phyloP scores from a whole-genome alignment of 345 rosid species.

The Corchorus capsularis region DNA sequence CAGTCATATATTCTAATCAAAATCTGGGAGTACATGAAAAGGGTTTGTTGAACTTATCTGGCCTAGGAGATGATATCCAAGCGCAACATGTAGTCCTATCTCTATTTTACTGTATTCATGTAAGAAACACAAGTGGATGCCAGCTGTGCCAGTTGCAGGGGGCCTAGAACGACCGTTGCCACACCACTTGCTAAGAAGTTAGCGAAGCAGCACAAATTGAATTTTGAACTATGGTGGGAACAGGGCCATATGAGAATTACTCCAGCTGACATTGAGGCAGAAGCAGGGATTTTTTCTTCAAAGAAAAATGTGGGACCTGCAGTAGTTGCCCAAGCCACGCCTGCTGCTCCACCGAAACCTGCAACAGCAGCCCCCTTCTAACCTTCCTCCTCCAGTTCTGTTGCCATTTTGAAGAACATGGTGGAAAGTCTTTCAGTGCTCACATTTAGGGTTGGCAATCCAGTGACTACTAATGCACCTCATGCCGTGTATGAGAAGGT shows the following conservation, averaged over 20 bases:
- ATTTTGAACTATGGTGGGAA: conserved; percentile 61
- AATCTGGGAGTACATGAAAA: too few relatives aligned
- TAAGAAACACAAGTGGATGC: too few relatives aligned
- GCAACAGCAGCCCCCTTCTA: conserved; percentile 20
- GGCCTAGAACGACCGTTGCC: conserved; percentile 62
- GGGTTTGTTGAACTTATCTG: too few relatives aligned
- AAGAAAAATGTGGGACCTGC: conserved; percentile 35
- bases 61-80: too few relatives aligned
- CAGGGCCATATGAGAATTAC: conserved; percentile 82
- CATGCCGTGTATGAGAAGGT: conserved; percentile 89
- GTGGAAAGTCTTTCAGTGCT: conserved; percentile 83
- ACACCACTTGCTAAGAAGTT: conserved; percentile 91
- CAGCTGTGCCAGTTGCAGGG: conserved; percentile 39
- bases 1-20: too few relatives aligned
- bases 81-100: too few relatives aligned
- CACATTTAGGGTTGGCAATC: conserved; percentile 90
- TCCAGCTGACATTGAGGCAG: conserved; percentile 74
- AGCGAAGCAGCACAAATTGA: conserved; percentile 87
- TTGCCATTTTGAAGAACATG: conserved; percentile 88
- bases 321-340: conserved; percentile 27
- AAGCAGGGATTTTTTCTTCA: conserved; percentile 68
- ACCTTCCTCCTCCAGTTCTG: conserved; percentile 50
- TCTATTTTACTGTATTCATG: too few relatives aligned
- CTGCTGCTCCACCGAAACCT: conserved; percentile 39
- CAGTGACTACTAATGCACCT: conserved; percentile 73